Base-by-base conservation (phyloP, 768 basidiomycete species). In the Leccinellum luteum region DNA sequence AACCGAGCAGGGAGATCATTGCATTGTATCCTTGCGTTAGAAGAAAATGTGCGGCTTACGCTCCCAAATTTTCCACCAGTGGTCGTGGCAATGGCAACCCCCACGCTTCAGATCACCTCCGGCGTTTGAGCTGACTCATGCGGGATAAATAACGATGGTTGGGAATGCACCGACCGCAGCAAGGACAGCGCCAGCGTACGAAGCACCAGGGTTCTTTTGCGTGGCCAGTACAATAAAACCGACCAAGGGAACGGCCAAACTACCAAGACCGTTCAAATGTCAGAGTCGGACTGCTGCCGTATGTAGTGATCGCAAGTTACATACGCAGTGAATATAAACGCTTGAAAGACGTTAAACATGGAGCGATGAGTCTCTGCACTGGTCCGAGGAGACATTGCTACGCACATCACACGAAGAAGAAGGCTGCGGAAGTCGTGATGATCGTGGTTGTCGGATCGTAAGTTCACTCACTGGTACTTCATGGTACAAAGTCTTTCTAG, bases 61-160 rank as follows among this genome's bases (percentile, higher is more conserved):
- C 82, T 58, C 81, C 82, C 12, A 85, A 67, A 55, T 84, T 85
- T 19, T 9, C 60, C 3, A 23, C 48, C 50, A 50, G 80, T 77
- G n/a, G 84, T 76, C 73, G 81, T 76, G 4, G 80, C 85, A 34
- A 85, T 59, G 13, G 76, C 74, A 14, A 84, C 75, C n/a, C 19
- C 76, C 85, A 55, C 78, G 75, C 61, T 81, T 80, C 50, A 80
- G 58, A 62, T 83, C 82, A 19, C 85, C 82, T 23, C 84, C 84
- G 0, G 81, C 77, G 51, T 83, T 82, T 8, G 79, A 79, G 1
- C 78, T 75, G 1, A 74, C 78, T 85, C 85, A 86, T 35, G 83
- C 81, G 2, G 85, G 64, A 28, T 64, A 62, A n/a, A 83, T 69
- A 27, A 70, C 72, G 52, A 84, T 73, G 7, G 76, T 78, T 2